Evolutionary conservation across 257 asterid genomes (phyloP).

Genomic region (Nicotiana knightiana): DNA sequence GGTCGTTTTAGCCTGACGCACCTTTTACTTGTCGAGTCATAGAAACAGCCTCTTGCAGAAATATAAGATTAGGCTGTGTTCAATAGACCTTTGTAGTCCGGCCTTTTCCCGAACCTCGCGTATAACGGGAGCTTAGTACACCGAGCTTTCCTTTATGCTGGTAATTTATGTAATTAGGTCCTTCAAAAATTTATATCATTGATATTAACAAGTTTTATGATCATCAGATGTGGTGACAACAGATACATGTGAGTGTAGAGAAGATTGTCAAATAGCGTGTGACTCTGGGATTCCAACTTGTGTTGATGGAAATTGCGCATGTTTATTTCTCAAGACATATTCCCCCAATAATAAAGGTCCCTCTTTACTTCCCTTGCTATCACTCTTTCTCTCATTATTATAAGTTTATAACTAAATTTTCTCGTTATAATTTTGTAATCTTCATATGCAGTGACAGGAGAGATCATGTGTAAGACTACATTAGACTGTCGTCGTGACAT

Average conservation of each 20-base stretch:
- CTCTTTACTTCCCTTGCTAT: too few relatives aligned
- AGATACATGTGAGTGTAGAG: neutral
- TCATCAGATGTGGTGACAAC: neutral
- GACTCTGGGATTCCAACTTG: neutral
- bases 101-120: fast-evolving
- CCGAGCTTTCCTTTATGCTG: too few relatives aligned
- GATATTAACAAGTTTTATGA: neutral
- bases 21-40: too few relatives aligned
- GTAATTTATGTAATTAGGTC: neutral
- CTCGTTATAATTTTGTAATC: neutral
- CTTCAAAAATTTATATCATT: neutral
- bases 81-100: too few relatives aligned
- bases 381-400: too few relatives aligned
- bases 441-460: neutral
- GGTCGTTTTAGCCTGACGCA: too few relatives aligned
- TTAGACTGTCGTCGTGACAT: neutral
- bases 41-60: too few relatives aligned
- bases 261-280: neutral
- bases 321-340: neutral
- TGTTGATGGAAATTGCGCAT: neutral
- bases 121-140: too few relatives aligned
- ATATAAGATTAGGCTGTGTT: too few relatives aligned
- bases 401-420: neutral
- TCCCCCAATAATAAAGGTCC: neutral
- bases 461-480: neutral